Evolutionary conservation across 805 yeast genomes (phyloP).

Genomic region (Saturnispora diversa): DNA sequence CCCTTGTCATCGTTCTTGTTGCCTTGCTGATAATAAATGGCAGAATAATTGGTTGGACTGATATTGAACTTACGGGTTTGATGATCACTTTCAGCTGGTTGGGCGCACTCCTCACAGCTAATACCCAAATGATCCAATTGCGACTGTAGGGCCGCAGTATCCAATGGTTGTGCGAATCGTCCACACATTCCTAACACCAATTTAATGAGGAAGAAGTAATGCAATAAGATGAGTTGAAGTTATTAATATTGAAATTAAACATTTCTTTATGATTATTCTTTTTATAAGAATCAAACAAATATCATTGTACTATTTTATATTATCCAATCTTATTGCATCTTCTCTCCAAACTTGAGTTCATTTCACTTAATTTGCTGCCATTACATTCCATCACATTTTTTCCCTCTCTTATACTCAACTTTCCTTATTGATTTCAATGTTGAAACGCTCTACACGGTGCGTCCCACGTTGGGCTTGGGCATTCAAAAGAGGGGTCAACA

Average conservation of each 20-base stretch:
- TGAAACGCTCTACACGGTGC: no score
- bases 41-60: constrained; percentile 50
- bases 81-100: no score
- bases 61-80: constrained; percentile 44
- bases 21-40: constrained; percentile 27
- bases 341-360: no score
- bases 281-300: no score
- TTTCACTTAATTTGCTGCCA: no score
- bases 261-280: no score
- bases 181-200: constrained; percentile 28
- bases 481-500: no score
- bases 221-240: background rate
- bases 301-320: no score
- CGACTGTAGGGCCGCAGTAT: constrained; percentile 33
- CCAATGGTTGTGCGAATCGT: constrained; percentile 28
- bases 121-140: constrained; percentile 14
- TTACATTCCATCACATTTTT: no score
- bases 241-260: background rate
- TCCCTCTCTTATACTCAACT: background rate
- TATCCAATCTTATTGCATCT: no score
- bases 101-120: no score
- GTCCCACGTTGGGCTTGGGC: no score
- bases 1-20: constrained; percentile 1
- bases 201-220: background rate
- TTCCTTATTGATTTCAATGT: background rate